These are phyloP conservation scores for Teratosphaeria pseudoeucalypti DNA, from an alignment of 2,329 filamentous ascomycete genomes.

Conservation along the genomic window DNA sequence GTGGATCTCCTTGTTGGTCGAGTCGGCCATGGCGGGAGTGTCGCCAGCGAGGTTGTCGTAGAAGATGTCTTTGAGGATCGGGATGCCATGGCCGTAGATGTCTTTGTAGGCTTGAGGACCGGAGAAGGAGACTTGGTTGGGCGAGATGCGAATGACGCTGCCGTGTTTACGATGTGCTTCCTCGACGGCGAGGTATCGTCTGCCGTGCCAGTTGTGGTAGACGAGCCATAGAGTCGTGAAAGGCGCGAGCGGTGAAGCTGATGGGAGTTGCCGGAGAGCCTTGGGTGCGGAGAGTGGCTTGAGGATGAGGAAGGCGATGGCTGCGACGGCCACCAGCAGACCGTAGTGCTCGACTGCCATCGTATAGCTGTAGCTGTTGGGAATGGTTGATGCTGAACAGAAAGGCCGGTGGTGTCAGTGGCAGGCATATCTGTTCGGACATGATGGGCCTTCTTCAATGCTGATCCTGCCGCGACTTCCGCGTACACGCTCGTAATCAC, in stretches of 20 bases:
- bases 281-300: conserved; percentile 18
- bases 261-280: conserved; percentile 40
- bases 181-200: conserved; percentile 19
- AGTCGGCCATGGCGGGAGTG: conserved; percentile 29
- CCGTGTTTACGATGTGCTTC: conserved; percentile 34
- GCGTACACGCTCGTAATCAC: background rate
- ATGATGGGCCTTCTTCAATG: background rate
- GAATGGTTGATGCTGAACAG: background rate
- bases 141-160: conserved; percentile 37
- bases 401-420: background rate
- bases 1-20: conserved; percentile 30
- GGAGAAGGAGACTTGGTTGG: conserved; percentile 36
- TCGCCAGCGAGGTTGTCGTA: conserved; percentile 24
- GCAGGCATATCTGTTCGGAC: background rate
- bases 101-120: conserved; percentile 30
- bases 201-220: conserved; percentile 31
- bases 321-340: background rate
- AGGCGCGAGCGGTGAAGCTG: conserved; percentile 34
- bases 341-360: background rate
- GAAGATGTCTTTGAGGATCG: conserved; percentile 26
- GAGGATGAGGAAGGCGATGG: background rate
- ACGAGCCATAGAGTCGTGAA: conserved; percentile 21
- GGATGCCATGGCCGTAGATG: conserved; percentile 30
- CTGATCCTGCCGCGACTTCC: background rate
- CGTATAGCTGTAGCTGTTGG: background rate